A percentile compares a stretch with the other conserved stretches of the same genome.
Evolutionary conservation across 169 alveolate genomes (phyloP).

Genomic region (Eimeria acervulina): DNA sequence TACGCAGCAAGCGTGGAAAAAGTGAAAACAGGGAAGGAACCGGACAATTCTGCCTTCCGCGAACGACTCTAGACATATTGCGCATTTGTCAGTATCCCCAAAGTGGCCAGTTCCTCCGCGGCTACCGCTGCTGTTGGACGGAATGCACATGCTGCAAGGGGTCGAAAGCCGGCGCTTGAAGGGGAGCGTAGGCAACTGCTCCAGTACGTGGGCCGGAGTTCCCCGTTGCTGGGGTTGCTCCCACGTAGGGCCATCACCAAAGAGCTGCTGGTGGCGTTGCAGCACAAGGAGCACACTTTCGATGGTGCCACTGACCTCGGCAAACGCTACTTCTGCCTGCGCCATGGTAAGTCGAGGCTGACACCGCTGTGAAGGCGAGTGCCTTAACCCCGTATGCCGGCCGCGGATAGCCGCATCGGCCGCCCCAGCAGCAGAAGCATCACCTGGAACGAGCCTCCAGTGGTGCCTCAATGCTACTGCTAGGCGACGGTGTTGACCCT

Average conservation of each 20-base stretch:
- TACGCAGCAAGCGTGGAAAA: slow-evolving; percentile 42
- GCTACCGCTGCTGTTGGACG: background rate
- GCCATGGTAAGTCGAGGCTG: background rate
- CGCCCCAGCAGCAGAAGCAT: background rate
- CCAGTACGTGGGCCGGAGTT: slow-evolving; percentile 47
- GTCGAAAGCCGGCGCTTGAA: slow-evolving; percentile 18
- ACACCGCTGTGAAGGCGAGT: background rate
- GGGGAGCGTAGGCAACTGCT: slow-evolving; percentile 54
- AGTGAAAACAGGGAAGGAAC: slow-evolving; percentile 46
- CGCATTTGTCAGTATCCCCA: slow-evolving; percentile 34
- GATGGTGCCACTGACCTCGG: background rate
- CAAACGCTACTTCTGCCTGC: background rate
- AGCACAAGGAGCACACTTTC: background rate
- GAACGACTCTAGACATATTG: slow-evolving; percentile 38
- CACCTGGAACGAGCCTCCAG: background rate
- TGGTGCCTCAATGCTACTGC: background rate
- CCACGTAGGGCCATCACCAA: background rate
- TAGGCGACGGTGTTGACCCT: background rate
- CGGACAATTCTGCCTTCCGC: slow-evolving; percentile 29
- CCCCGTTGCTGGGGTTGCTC: slow-evolving; percentile 26
- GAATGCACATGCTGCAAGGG: background rate
- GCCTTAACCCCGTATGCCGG: background rate
- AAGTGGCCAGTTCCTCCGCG: background rate
- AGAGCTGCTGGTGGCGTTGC: slow-evolving; percentile 50
- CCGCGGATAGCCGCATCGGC: background rate